phyloP scores from a whole-genome alignment of 495 filamentous ascomycete species.

The Daldinia caldariorum region DNA sequence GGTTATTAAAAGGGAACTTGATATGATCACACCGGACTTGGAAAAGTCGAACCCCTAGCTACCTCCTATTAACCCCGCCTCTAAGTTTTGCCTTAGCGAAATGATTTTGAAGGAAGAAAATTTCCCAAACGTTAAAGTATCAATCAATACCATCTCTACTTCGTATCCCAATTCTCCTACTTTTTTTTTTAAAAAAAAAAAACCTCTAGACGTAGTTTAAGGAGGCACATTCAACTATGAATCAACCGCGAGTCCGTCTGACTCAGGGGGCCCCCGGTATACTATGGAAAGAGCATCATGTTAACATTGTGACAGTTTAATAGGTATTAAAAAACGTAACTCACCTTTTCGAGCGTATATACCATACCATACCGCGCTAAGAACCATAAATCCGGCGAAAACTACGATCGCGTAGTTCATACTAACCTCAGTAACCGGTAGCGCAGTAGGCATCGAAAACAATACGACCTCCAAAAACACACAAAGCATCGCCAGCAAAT shows the following conservation, averaged over 20 bases:
- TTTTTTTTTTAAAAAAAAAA: too few relatives aligned
- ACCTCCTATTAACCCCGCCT: background rate
- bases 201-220: background rate
- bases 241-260: slow-evolving; percentile 39
- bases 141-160: background rate
- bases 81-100: background rate
- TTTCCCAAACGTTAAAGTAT: too few relatives aligned
- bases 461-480: slow-evolving; percentile 64
- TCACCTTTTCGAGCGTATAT: slow-evolving; percentile 48
- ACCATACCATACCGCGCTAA: slow-evolving; percentile 57
- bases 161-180: background rate
- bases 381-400: slow-evolving; percentile 65
- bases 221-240: slow-evolving; percentile 2
- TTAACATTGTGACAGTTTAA: slow-evolving; percentile 17
- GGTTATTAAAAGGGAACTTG: background rate
- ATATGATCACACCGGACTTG: background rate
- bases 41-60: background rate
- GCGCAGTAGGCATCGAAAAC: slow-evolving; percentile 70
- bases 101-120: too few relatives aligned
- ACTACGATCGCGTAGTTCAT: slow-evolving; percentile 74
- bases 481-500: slow-evolving; percentile 59
- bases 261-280: slow-evolving; percentile 45
- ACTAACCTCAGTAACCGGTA: slow-evolving; percentile 67
- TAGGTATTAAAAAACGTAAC: background rate
- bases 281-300: slow-evolving; percentile 18